Evolutionary conservation across 768 basidiomycete genomes (phyloP).

Genomic region (Boletus pseudopeckii): DNA sequence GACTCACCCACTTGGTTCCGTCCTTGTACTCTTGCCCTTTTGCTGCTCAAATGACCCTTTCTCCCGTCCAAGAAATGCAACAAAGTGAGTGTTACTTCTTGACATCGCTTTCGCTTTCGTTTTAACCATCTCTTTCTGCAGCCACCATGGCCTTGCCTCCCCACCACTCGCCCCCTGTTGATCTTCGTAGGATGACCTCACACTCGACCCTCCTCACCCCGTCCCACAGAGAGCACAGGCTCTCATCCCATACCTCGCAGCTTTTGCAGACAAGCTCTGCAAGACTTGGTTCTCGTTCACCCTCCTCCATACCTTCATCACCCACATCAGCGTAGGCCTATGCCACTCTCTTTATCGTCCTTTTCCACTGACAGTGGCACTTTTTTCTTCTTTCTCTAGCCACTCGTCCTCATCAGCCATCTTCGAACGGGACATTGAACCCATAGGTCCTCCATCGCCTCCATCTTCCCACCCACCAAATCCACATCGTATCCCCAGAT

Average conservation of each 20-base stretch:
- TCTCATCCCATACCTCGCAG: slow-evolving; percentile 46
- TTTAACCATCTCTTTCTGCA: slow-evolving; percentile 3
- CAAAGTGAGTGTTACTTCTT: slow-evolving; percentile 13
- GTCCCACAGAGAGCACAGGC: slow-evolving; percentile 36
- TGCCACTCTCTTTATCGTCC: slow-evolving; percentile 7
- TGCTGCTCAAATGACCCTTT: slow-evolving; percentile 10
- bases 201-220: slow-evolving; percentile 40
- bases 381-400: slow-evolving; percentile 1
- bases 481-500: slow-evolving; percentile 71
- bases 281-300: slow-evolving; percentile 60
- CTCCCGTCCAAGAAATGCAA: slow-evolving; percentile 15
- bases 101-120: neutral
- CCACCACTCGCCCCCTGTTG: slow-evolving; percentile 36
- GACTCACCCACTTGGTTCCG: slow-evolving; percentile 12
- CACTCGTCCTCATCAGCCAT: slow-evolving; percentile 87
- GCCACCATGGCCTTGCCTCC: slow-evolving; percentile 16
- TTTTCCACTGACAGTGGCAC: slow-evolving; percentile 7
- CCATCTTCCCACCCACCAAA: slow-evolving; percentile 43
- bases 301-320: slow-evolving; percentile 73
- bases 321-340: slow-evolving; percentile 70
- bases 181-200: slow-evolving; percentile 58
- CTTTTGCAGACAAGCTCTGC: slow-evolving; percentile 41
- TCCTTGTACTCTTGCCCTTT: slow-evolving; percentile 3
- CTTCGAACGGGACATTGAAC: slow-evolving; percentile 89
- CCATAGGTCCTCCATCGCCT: slow-evolving; percentile 37